Conservation (phyloP, 2,329 filamentous ascomycete species). For the Zymoseptoria ardabiliae region DNA sequence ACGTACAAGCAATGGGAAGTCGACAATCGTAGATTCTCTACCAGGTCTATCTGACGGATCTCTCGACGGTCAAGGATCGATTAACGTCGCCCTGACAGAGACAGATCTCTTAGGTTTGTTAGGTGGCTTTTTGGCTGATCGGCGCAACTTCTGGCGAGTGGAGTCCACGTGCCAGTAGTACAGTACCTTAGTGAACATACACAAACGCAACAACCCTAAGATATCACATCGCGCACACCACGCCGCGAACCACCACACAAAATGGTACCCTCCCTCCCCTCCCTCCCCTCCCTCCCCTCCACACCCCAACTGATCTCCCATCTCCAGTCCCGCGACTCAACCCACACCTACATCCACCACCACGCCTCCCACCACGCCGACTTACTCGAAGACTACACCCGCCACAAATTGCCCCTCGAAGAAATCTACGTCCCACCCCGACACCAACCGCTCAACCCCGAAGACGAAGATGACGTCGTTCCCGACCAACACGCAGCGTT, state of each 20-base stretch:
- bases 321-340: slow-evolving; percentile 59
- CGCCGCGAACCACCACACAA: background rate
- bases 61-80: too few relatives aligned
- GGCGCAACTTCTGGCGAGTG: too few relatives aligned
- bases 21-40: background rate
- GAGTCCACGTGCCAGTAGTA: too few relatives aligned
- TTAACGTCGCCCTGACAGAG: too few relatives aligned
- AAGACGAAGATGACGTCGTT: slow-evolving; percentile 80
- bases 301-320: slow-evolving; percentile 2
- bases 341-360: slow-evolving; percentile 70
- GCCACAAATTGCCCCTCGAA: slow-evolving; percentile 45
- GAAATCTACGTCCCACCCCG: slow-evolving; percentile 76
- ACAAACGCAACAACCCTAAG: too few relatives aligned
- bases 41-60: background rate
- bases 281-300: background rate
- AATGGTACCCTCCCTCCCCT: slow-evolving; percentile 8
- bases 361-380: slow-evolving; percentile 64
- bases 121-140: too few relatives aligned
- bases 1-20: background rate
- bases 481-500: slow-evolving; percentile 84
- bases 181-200: too few relatives aligned
- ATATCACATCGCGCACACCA: too few relatives aligned
- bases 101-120: too few relatives aligned
- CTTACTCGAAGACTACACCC: slow-evolving; percentile 59
- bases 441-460: slow-evolving; percentile 75